Evolutionary conservation across 179 eudicot genomes (phyloP).

Genomic region (Patellifolia procumbens): DNA sequence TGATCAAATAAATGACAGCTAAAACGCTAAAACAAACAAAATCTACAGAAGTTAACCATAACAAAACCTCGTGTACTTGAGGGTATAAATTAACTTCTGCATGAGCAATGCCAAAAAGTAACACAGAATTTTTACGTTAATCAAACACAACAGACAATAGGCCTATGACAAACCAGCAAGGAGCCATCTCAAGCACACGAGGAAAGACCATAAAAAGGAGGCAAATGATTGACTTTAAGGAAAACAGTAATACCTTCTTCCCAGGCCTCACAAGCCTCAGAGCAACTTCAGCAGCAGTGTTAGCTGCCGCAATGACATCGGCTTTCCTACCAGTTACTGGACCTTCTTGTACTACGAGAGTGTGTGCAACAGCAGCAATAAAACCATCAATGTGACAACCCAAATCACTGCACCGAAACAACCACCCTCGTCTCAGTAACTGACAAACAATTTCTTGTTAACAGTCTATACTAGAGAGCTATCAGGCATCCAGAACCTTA

Average conservation of each 20-base stretch:
- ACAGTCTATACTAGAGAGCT: background rate
- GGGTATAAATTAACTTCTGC: too few relatives aligned
- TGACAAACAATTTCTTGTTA: background rate
- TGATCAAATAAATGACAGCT: background rate
- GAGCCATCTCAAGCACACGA: background rate
- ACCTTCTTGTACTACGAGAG: conserved; percentile 82
- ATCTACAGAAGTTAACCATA: background rate
- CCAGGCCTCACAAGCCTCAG: conserved; percentile 96
- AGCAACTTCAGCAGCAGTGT: conserved; percentile 98
- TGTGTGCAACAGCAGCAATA: conserved; percentile 90
- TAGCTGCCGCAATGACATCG: conserved; percentile 92
- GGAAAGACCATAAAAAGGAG: background rate
- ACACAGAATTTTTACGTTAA: too few relatives aligned
- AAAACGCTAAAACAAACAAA: background rate
- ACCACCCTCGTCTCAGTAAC: conserved; percentile 5
- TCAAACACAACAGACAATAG: background rate
- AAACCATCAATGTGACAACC: conserved; percentile 98
- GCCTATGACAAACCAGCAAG: background rate
- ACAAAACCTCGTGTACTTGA: too few relatives aligned
- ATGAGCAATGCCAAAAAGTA: too few relatives aligned
- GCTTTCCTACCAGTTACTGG: conserved; percentile 84
- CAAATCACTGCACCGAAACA: conserved; percentile 69
- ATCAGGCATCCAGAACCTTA: conserved; percentile 38
- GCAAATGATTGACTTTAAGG: background rate
- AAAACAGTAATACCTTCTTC: conserved; percentile 55